phyloP scores from a whole-genome alignment of 169 alveolate genomes.

The Plasmodium falciparum region DNA sequence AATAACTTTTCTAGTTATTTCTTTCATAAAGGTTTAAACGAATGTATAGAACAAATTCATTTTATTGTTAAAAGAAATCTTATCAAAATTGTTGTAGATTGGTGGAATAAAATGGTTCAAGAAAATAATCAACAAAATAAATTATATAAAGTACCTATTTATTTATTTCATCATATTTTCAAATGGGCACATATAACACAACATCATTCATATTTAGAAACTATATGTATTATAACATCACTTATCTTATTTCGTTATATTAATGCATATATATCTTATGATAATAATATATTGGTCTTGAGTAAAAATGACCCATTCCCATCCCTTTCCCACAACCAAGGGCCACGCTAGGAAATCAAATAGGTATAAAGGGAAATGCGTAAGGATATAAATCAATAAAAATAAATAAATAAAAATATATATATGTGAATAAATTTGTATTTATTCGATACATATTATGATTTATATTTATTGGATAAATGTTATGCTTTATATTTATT shows the following conservation, averaged over 20 bases:
- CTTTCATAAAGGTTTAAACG: conserved; percentile 29
- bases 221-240: conserved; percentile 41
- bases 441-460: too few species aligned
- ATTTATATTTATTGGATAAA: too few species aligned
- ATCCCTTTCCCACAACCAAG: conserved; percentile 9
- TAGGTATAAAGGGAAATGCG: too few species aligned
- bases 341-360: too few species aligned
- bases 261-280: conserved; percentile 49
- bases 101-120: conserved; percentile 57
- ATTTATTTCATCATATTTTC: conserved; percentile 51
- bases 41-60: conserved; percentile 62
- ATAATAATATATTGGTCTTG: conserved; percentile 47
- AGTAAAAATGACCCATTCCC: conserved; percentile 71
- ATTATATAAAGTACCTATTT: conserved; percentile 47
- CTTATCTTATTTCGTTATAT: conserved; percentile 41
- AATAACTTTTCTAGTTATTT: conserved; percentile 19
- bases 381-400: too few species aligned
- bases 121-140: conserved; percentile 22
- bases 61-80: conserved; percentile 53
- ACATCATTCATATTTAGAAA: conserved; percentile 47
- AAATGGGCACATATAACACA: conserved; percentile 62
- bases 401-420: too few species aligned
- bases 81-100: conserved; percentile 23
- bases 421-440: too few species aligned
- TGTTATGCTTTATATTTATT: too few species aligned